Conservation (phyloP, 2,329 filamentous ascomycete species). For the Xenosphaeropsis pyriputrescens region DNA sequence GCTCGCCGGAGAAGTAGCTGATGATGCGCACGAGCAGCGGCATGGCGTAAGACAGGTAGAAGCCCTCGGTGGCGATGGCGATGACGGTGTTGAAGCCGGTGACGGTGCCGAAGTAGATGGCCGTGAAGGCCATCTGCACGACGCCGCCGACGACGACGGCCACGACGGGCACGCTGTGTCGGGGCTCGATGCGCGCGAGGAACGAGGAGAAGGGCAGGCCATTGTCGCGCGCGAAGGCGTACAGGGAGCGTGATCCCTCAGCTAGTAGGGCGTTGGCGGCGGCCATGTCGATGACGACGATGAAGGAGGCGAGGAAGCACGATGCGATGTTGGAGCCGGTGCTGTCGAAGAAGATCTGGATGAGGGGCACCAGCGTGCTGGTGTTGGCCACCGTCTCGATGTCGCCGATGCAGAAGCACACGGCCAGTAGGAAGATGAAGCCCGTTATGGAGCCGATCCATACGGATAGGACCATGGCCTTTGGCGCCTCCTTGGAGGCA, state of each 20-base stretch:
- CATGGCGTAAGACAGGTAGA: slow-evolving; percentile 43
- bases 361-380: slow-evolving; percentile 29
- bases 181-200: slow-evolving; percentile 28
- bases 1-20: slow-evolving; percentile 25
- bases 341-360: slow-evolving; percentile 33
- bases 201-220: slow-evolving; percentile 34
- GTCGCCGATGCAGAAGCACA: slow-evolving; percentile 36
- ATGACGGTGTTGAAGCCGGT: slow-evolving; percentile 41
- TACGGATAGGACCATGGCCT: slow-evolving; percentile 30
- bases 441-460: slow-evolving; percentile 30
- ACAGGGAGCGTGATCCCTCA: slow-evolving; percentile 22
- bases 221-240: slow-evolving; percentile 32
- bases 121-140: slow-evolving; percentile 35
- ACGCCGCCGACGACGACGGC: slow-evolving; percentile 29
- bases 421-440: slow-evolving; percentile 29
- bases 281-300: slow-evolving; percentile 24
- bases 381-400: slow-evolving; percentile 25
- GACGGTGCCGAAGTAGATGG: slow-evolving; percentile 37
- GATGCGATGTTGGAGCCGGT: slow-evolving; percentile 27
- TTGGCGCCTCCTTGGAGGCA: slow-evolving; percentile 31
- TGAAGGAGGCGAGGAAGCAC: slow-evolving; percentile 29
- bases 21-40: slow-evolving; percentile 34
- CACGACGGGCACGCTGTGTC: slow-evolving; percentile 30
- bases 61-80: slow-evolving; percentile 39
- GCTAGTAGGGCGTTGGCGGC: slow-evolving; percentile 22